Evolutionary conservation across 2,329 filamentous ascomycete species (phyloP).

Genomic region (Xylaria digitata): DNA sequence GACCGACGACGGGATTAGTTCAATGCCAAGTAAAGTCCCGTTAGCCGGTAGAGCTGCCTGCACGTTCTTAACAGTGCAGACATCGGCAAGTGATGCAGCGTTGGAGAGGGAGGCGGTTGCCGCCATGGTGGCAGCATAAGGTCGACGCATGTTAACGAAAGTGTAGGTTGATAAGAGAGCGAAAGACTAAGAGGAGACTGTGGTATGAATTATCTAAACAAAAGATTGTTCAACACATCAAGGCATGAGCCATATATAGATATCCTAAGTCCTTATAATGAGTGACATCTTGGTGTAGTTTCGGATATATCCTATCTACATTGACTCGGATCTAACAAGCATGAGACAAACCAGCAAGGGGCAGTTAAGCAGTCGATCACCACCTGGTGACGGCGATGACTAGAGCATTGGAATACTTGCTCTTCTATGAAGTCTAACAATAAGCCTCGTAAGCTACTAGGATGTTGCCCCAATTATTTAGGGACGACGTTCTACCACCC

Average conservation of each 20-base stretch:
- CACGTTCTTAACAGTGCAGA: slow-evolving; percentile 58
- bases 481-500: background rate
- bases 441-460: background rate
- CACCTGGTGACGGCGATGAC: background rate
- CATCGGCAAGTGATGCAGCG: slow-evolving; percentile 53
- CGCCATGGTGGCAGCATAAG: background rate
- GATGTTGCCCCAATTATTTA: background rate
- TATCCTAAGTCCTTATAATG: background rate
- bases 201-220: background rate
- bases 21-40: slow-evolving; percentile 55
- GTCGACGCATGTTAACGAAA: slow-evolving; percentile 16
- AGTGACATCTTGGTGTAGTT: background rate
- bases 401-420: background rate
- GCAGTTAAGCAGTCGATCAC: slow-evolving; percentile 4
- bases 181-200: background rate
- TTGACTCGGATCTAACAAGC: background rate
- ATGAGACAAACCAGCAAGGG: slow-evolving; percentile 2
- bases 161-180: background rate
- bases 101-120: slow-evolving; percentile 33
- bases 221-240: background rate
- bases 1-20: slow-evolving; percentile 55
- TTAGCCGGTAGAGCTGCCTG: slow-evolving; percentile 56
- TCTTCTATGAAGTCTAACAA: background rate
- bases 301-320: background rate
- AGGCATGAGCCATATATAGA: slow-evolving; percentile 1